Conservation (phyloP, 345 rosid genomes). For the Eucalyptus brandiana region DNA sequence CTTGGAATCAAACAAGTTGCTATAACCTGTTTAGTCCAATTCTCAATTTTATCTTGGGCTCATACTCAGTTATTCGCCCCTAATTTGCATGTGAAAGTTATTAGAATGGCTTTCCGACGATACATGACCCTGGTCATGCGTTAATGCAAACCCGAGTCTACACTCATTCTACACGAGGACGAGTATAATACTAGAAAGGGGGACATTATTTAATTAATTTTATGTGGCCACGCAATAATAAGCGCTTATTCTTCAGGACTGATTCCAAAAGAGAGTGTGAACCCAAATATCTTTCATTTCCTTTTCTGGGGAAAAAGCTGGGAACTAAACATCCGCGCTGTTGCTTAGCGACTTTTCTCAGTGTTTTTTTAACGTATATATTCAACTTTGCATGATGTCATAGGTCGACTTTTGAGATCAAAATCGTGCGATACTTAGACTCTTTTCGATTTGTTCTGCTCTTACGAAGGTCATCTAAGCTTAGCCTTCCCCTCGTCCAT, state of each 20-base stretch:
- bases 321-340: neutral
- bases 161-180: neutral
- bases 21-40: accelerated
- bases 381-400: neutral
- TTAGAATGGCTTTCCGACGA: neutral
- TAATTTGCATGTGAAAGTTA: neutral
- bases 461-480: neutral
- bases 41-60: too few species aligned
- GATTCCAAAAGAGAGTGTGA: neutral
- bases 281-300: neutral
- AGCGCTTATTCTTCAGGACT: neutral
- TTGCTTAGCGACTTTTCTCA: neutral
- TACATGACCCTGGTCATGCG: neutral
- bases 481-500: neutral
- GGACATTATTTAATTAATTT: neutral
- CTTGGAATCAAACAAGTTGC: too few species aligned
- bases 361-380: too few species aligned
- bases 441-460: too few species aligned
- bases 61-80: neutral
- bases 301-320: neutral
- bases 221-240: neutral
- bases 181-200: neutral
- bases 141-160: neutral
- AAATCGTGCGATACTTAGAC: neutral
- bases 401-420: neutral